These are phyloP conservation scores for Turnera subulata DNA, from an alignment of 345 rosid species.

Conservation along the genomic window DNA sequence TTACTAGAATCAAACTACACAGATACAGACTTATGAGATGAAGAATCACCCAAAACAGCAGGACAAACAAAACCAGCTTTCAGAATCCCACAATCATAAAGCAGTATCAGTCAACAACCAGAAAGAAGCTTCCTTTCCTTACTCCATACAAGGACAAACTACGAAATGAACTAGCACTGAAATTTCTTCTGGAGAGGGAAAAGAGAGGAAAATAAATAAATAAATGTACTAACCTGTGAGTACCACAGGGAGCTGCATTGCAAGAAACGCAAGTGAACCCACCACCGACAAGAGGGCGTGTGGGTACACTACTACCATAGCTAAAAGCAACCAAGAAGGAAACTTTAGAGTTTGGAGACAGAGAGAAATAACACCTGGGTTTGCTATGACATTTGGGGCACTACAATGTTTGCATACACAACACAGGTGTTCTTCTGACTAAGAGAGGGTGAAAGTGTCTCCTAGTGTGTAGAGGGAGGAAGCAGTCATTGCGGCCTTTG, in stretches of 20 bases:
- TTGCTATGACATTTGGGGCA: neutral
- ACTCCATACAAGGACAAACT: neutral
- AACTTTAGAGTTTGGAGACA: constrained; percentile 4
- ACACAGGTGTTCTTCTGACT: neutral
- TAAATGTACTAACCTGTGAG: constrained; percentile 45
- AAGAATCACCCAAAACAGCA: no score
- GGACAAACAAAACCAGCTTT: no score
- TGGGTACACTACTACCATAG: constrained; percentile 39
- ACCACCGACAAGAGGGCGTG: constrained; percentile 35
- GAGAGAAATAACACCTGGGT: neutral
- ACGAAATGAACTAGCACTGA: no score
- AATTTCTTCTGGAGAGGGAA: neutral
- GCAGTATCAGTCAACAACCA: no score
- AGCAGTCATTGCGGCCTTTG: constrained; percentile 13
- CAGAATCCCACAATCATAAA: no score
- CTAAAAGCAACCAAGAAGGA: constrained; percentile 8
- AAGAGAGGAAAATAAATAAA: neutral
- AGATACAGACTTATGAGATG: no score
- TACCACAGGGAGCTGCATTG: constrained; percentile 40
- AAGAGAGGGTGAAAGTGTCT: no score
- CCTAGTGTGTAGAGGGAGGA: neutral
- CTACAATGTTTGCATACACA: neutral
- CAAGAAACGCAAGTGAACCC: constrained; percentile 41
- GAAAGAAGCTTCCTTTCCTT: neutral
- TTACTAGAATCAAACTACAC: no score